Evolutionary conservation across 2,329 filamentous ascomycete species (phyloP).

Genomic region (Sodiomyces alkalinus): DNA sequence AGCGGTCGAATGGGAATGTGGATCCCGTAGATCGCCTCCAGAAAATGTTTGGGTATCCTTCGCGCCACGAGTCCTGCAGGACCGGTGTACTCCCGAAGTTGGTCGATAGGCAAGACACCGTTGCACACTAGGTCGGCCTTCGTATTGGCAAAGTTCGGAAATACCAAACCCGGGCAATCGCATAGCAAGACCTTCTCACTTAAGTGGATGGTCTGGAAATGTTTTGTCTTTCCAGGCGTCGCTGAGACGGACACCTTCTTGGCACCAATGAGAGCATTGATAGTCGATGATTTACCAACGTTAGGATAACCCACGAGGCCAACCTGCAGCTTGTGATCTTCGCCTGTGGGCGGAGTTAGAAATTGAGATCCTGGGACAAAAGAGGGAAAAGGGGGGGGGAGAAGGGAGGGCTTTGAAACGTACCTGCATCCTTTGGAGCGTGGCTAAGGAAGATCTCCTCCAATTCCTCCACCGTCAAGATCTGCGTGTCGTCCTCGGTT

Average conservation of each 20-base stretch:
- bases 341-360: slow-evolving; percentile 21
- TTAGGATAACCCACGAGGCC: slow-evolving; percentile 96
- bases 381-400: too few species aligned
- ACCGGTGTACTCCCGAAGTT: slow-evolving; percentile 83
- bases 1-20: slow-evolving; percentile 64
- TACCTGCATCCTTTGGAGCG: slow-evolving; percentile 37
- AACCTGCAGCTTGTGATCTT: slow-evolving; percentile 60
- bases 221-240: slow-evolving; percentile 96
- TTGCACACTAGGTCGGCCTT: slow-evolving; percentile 95
- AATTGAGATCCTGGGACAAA: too few species aligned
- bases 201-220: slow-evolving; percentile 96
- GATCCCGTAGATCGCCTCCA: slow-evolving; percentile 91
- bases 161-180: slow-evolving; percentile 96
- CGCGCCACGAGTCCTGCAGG: slow-evolving; percentile 70
- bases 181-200: slow-evolving; percentile 81
- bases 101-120: slow-evolving; percentile 89
- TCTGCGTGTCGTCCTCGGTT: slow-evolving; percentile 51
- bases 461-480: slow-evolving; percentile 83
- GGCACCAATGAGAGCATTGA: slow-evolving; percentile 94
- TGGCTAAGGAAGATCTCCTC: slow-evolving; percentile 77
- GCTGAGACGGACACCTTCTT: slow-evolving; percentile 98
- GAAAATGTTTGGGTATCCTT: slow-evolving; percentile 72
- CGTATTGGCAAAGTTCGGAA: slow-evolving; percentile 92
- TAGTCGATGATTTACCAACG: slow-evolving; percentile 97
- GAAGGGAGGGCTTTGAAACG: too few species aligned